Percentiles rank a stretch among this genome's conserved stretches.
These are phyloP conservation scores for Pharus latifolius DNA, from an alignment of 176 grass and related monocot species.

Conservation along the genomic window DNA sequence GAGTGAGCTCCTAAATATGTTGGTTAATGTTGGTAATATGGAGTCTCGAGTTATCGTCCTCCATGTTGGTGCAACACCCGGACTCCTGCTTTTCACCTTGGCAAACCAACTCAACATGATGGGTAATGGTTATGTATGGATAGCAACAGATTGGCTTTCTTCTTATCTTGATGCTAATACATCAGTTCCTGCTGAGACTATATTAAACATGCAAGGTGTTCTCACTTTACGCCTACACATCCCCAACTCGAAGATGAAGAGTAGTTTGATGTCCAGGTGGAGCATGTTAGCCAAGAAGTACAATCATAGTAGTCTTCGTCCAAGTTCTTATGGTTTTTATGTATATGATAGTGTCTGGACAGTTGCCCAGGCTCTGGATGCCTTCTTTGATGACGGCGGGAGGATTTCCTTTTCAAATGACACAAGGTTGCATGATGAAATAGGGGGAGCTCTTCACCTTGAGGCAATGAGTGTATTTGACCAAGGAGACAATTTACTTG, in stretches of 20 bases:
- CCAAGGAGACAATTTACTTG: constrained; percentile 47
- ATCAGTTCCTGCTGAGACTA: constrained; percentile 40
- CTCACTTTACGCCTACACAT: constrained; percentile 64
- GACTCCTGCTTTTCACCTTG: constrained; percentile 45
- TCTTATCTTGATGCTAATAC: constrained; percentile 57
- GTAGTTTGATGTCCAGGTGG: constrained; percentile 66
- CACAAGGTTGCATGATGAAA: constrained; percentile 39
- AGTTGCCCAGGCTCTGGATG: constrained; percentile 63
- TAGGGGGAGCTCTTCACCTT: constrained; percentile 53
- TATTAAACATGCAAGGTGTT: constrained; percentile 84
- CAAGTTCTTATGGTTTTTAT: constrained; percentile 57
- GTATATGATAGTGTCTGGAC: constrained; percentile 92
- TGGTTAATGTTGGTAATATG: constrained; percentile 57
- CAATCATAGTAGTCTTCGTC: constrained; percentile 35
- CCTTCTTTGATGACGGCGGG: constrained; percentile 69
- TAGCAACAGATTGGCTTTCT: constrained; percentile 87
- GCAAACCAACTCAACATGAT: constrained; percentile 76
- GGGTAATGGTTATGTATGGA: constrained; percentile 84
- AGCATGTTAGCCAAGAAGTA: constrained; percentile 48
- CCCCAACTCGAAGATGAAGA: constrained; percentile 59
- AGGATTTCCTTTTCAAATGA: constrained; percentile 75
- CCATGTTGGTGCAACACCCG: constrained; percentile 36
- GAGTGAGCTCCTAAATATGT: constrained; percentile 52
- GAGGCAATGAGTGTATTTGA: constrained; percentile 79
- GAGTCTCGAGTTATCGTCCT: constrained; percentile 79